These are phyloP conservation scores for Brasilioporus rufonigricans DNA, from an alignment of 768 basidiomycete genomes.

Conservation along the genomic window DNA sequence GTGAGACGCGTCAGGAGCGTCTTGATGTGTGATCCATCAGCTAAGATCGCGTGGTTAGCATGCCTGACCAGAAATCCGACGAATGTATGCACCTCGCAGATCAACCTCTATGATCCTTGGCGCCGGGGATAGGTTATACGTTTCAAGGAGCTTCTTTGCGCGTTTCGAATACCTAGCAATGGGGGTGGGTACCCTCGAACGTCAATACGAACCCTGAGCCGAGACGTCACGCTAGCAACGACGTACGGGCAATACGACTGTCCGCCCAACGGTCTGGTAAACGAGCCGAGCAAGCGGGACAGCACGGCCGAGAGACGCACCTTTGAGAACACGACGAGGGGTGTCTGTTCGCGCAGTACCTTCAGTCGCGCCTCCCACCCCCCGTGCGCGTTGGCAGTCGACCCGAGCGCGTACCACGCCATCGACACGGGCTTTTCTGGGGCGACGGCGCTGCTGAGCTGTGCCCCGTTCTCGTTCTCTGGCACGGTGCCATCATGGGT, in stretches of 20 bases:
- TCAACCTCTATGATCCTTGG: constrained; percentile 78
- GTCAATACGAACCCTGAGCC: background rate
- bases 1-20: constrained; percentile 65
- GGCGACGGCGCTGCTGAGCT: constrained; percentile 38
- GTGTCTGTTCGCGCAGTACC: constrained; percentile 47
- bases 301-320: constrained; percentile 30
- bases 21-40: constrained; percentile 64
- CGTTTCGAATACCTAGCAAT: constrained; percentile 26
- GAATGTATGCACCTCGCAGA: constrained; percentile 47
- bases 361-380: constrained; percentile 34
- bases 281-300: background rate
- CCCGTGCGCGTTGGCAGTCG: constrained; percentile 22
- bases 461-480: background rate
- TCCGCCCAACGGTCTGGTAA: background rate
- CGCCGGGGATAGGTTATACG: constrained; percentile 58
- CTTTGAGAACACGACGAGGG: constrained; percentile 82
- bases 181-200: no score
- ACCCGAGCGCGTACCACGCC: constrained; percentile 52
- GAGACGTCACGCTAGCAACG: background rate
- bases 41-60: constrained; percentile 31
- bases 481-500: background rate
- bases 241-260: constrained; percentile 69
- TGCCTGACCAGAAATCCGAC: background rate
- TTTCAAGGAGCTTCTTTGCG: constrained; percentile 48
- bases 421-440: constrained; percentile 48